phyloP scores from a whole-genome alignment of 2,329 filamentous ascomycete genomes.

The Fusarium agapanthi region DNA sequence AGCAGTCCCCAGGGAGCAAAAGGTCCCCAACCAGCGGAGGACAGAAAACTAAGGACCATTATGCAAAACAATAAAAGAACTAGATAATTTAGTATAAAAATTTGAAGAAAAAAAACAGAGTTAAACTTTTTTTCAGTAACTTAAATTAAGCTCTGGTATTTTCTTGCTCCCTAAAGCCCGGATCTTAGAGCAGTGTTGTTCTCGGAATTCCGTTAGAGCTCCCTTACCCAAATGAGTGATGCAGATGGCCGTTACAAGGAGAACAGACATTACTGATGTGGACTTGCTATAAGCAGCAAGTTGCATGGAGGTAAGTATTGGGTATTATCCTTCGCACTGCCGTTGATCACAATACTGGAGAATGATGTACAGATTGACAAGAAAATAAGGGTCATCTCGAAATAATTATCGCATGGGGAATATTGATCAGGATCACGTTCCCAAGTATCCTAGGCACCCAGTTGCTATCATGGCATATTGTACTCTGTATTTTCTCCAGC shows the following conservation, averaged over 20 bases:
- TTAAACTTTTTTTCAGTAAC: too few species aligned
- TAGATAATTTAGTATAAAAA: too few species aligned
- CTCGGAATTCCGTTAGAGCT: neutral
- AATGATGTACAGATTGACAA: too few species aligned
- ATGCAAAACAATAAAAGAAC: too few species aligned
- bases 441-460: neutral
- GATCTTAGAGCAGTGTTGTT: neutral
- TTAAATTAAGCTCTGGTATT: too few species aligned
- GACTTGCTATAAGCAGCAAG: neutral
- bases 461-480: neutral
- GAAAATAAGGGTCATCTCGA: fast-evolving
- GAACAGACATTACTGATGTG: neutral
- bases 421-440: too few species aligned
- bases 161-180: too few species aligned
- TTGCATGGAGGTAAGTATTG: neutral
- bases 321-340: neutral
- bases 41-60: too few species aligned
- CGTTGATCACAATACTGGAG: neutral
- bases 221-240: neutral
- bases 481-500: too few species aligned
- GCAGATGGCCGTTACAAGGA: neutral
- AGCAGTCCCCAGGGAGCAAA: neutral
- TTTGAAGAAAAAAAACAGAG: too few species aligned
- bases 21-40: too few species aligned
- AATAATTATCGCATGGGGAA: neutral